Evolutionary conservation across 345 rosid genomes (phyloP).

Genomic region (Bruguiera sexangula): DNA sequence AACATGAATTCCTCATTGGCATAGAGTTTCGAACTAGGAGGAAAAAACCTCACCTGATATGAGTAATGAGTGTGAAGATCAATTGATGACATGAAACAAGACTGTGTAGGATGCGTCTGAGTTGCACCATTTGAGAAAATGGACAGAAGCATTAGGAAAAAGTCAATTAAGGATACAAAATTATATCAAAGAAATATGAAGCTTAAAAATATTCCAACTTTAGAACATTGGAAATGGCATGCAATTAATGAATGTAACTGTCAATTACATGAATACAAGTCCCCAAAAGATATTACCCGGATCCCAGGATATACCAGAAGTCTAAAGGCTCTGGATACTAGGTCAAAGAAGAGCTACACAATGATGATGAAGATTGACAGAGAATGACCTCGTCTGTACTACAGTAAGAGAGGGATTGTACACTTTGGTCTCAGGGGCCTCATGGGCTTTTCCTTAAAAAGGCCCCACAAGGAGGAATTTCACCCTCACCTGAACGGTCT

Average conservation of each 20-base stretch:
- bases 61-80: constrained; percentile 98
- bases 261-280: neutral
- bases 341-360: too few species aligned
- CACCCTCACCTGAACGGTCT: neutral
- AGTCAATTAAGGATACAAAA: neutral
- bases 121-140: constrained; percentile 16
- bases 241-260: neutral
- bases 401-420: too few species aligned
- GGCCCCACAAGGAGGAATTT: neutral
- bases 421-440: too few species aligned
- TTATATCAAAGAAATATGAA: neutral
- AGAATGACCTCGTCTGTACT: too few species aligned
- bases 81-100: constrained; percentile 98
- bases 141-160: constrained; percentile 2
- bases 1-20: neutral
- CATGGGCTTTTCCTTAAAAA: too few species aligned
- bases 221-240: constrained; percentile 5
- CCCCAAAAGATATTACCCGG: neutral
- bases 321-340: too few species aligned
- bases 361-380: too few species aligned
- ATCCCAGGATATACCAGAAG: too few species aligned
- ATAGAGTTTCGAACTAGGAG: constrained; percentile 7
- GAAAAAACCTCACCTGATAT: constrained; percentile 59
- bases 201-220: neutral
- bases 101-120: constrained; percentile 98